These are phyloP conservation scores for Xylaria polymorpha DNA, from an alignment of 2,329 filamentous ascomycete genomes.

Conservation along the genomic window DNA sequence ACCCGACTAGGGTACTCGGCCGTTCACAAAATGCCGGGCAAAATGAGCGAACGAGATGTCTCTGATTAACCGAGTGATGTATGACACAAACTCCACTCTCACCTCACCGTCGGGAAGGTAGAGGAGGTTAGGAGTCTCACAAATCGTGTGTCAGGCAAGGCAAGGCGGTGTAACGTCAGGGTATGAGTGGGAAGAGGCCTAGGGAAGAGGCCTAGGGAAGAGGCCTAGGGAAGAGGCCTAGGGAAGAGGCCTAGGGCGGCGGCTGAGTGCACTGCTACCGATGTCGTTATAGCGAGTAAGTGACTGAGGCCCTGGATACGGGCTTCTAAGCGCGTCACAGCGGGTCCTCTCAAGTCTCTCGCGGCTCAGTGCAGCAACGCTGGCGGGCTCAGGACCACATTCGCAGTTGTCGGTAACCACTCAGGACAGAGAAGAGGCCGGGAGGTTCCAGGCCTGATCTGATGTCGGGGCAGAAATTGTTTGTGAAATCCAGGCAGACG, in stretches of 20 bases:
- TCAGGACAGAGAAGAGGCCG: conserved; percentile 22
- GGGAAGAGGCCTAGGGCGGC: conserved; percentile 9
- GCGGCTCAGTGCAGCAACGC: conserved; percentile 37
- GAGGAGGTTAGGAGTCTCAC: conserved; percentile 45
- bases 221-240: too few relatives aligned
- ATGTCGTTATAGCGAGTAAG: conserved; percentile 1
- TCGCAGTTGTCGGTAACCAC: conserved; percentile 36
- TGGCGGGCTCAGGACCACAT: conserved; percentile 21
- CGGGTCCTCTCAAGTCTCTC: conserved; percentile 23
- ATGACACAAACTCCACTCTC: conserved; percentile 55
- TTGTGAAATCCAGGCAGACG: conserved; percentile 30
- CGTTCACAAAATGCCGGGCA: conserved; percentile 44
- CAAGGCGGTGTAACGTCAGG: conserved; percentile 46
- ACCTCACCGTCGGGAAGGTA: conserved; percentile 52
- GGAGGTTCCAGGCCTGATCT: conserved; percentile 29
- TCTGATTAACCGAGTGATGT: conserved; percentile 54
- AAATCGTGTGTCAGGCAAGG: conserved; percentile 47
- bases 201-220: neutral
- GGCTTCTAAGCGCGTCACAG: conserved; percentile 22
- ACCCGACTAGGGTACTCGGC: conserved; percentile 45
- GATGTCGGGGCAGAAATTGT: conserved; percentile 25
- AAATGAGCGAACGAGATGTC: conserved; percentile 49
- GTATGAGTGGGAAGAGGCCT: conserved; percentile 22
- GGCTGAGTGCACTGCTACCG: conserved; percentile 8
- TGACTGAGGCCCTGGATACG: conserved; percentile 13